Percentiles rank a stretch among this genome's conserved stretches.
phyloP scores from a whole-genome alignment of 2,329 filamentous ascomycete species.

The Thelonectria olida region DNA sequence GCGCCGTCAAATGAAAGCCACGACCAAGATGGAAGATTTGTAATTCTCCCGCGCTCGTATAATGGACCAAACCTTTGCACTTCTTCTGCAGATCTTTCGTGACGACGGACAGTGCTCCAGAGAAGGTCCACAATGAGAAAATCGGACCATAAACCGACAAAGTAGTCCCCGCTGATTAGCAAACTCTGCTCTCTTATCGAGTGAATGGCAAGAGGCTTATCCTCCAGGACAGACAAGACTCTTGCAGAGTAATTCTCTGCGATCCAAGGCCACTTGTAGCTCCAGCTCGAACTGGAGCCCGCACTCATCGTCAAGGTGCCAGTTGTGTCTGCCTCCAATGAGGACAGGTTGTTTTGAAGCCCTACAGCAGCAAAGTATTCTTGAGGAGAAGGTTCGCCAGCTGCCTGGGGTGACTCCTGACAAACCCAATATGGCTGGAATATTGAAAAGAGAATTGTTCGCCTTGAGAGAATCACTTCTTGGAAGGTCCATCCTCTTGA shows the following conservation, averaged over 20 bases:
- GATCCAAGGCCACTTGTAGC: background rate
- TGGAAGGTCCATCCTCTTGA: too few relatives aligned
- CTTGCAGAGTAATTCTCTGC: background rate
- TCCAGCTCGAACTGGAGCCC: background rate
- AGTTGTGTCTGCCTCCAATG: background rate
- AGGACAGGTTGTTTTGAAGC: background rate
- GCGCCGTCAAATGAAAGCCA: background rate
- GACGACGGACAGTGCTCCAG: background rate
- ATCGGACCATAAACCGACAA: background rate
- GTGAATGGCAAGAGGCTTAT: constrained; percentile 1
- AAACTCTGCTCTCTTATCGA: background rate
- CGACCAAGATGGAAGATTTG: background rate
- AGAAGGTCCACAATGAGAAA: background rate
- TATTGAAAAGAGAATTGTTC: background rate
- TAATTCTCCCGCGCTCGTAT: background rate
- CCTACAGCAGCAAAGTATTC: background rate
- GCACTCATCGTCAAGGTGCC: background rate
- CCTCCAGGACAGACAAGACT: background rate
- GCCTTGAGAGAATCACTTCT: too few relatives aligned
- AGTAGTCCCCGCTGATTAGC: background rate
- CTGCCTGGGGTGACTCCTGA: background rate
- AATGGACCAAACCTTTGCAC: background rate
- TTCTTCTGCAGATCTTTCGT: background rate
- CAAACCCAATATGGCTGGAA: background rate
- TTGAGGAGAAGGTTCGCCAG: background rate